phyloP scores from a whole-genome alignment of 2,329 filamentous ascomycete genomes.

The Colletotrichum orchidophilum region DNA sequence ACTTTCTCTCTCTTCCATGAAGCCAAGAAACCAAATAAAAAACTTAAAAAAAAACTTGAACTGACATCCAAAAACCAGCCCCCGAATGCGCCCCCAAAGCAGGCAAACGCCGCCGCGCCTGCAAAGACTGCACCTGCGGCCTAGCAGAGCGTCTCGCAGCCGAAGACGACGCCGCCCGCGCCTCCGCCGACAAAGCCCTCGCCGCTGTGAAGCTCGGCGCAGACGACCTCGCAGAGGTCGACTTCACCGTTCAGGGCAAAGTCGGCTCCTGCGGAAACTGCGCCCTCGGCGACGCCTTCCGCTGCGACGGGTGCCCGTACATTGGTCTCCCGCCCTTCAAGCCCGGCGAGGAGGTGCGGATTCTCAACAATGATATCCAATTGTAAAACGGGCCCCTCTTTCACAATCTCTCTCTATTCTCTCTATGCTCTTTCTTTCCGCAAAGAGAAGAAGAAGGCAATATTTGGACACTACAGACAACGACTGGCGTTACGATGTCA shows the following conservation, averaged over 20 bases:
- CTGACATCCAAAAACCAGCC: conserved; percentile 67
- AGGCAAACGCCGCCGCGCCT: conserved; percentile 79
- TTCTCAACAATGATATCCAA: conserved; percentile 88
- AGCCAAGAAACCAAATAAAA: neutral
- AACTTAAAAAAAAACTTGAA: conserved; percentile 39
- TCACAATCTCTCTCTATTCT: neutral
- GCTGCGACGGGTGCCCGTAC: conserved; percentile 79
- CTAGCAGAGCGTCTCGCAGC: conserved; percentile 74
- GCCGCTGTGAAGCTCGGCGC: conserved; percentile 73
- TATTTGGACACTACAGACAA: too few species aligned
- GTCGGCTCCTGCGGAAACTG: conserved; percentile 95
- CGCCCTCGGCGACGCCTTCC: conserved; percentile 89
- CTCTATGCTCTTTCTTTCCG: neutral
- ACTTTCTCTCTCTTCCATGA: conserved; percentile 3
- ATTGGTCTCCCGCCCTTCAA: conserved; percentile 96
- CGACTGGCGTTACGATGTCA: neutral
- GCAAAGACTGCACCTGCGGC: conserved; percentile 95
- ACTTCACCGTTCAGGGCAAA: conserved; percentile 98
- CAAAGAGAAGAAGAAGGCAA: too few species aligned
- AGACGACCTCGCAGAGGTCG: conserved; percentile 87
- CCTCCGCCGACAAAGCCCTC: conserved; percentile 72
- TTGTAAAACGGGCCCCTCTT: conserved; percentile 57
- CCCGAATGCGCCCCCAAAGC: conserved; percentile 87
- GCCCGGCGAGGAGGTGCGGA: conserved; percentile 90
- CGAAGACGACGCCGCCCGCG: conserved; percentile 69